Conservation (phyloP, 2,329 filamentous ascomycete genomes). For the Aureobasidium uvarum region DNA sequence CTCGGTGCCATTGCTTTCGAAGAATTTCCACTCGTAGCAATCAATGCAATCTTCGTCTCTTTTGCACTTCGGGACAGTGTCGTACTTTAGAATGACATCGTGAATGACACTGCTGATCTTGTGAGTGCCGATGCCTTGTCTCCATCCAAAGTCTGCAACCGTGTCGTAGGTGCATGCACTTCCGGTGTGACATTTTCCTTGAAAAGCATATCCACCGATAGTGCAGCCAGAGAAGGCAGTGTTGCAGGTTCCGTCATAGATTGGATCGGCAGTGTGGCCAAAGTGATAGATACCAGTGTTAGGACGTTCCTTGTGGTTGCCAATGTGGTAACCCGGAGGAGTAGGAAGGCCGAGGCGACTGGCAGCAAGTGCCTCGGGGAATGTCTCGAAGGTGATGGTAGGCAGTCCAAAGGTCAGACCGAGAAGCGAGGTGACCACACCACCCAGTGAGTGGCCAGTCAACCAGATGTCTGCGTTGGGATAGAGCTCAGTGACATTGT, state of each 20-base stretch:
- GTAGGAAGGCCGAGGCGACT: constrained; percentile 79
- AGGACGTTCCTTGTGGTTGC: constrained; percentile 66
- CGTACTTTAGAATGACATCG: constrained; percentile 82
- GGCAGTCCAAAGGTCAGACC: constrained; percentile 89
- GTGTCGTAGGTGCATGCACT: constrained; percentile 89
- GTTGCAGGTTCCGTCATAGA: constrained; percentile 93
- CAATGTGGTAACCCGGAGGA: constrained; percentile 73
- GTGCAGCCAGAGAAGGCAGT: constrained; percentile 85
- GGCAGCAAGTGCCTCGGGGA: constrained; percentile 85
- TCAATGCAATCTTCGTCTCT: constrained; percentile 77
- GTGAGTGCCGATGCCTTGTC: constrained; percentile 86
- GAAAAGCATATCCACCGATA: constrained; percentile 88
- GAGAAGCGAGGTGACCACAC: constrained; percentile 81
- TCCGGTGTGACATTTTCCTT: constrained; percentile 88
- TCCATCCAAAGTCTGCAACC: constrained; percentile 86
- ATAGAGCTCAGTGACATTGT: constrained; percentile 87
- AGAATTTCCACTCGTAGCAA: constrained; percentile 92
- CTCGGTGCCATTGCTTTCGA: constrained; percentile 85
- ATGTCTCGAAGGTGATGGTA: constrained; percentile 88
- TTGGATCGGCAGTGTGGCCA: constrained; percentile 91
- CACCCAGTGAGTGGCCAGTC: constrained; percentile 87
- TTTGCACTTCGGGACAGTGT: constrained; percentile 72
- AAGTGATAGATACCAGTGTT: constrained; percentile 84
- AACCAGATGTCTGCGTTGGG: constrained; percentile 84
- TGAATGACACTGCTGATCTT: constrained; percentile 85